Evolutionary conservation across 1,284 basidiomycete genomes (phyloP), one percentile per base, ranked within the genome.

Genomic region (Phellopilus nigrolimitatus): DNA sequence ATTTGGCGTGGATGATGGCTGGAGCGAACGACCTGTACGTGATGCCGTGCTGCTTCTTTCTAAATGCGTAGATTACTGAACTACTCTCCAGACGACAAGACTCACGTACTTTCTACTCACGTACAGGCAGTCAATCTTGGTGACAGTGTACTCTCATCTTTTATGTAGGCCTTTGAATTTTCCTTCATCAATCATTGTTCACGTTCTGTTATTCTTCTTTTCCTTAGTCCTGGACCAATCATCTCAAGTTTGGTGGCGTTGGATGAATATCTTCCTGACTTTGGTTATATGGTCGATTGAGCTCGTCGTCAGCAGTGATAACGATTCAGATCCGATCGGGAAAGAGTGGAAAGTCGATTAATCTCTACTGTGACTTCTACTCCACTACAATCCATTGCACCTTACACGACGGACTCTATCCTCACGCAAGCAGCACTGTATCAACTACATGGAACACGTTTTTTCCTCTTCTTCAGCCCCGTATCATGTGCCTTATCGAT

Each of bases 221-320:
- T 19, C 54, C 22, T 17, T 51, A 90, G 88, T 89, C 41, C 68
- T 90, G 51, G 84, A 89, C 61, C 83, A 88, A 60, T 84, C 88
- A n/a, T 88, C 87, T 6, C 88, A 91, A 63, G 79, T 90, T 46
- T 91, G 88, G 88, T 91, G 88, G 85, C 76, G 88, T 59, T 91
- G 88, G 88, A 84, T 85, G 71, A 88, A 88, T 62, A 83, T 91
- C 28, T 88, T 90, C 69, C 84, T 91, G 64, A 91, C 88, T 3
- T 72, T 91, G 36, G 71, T 82, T 19, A 76, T 90, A 31, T 91
- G 88, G 88, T 80, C 83, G 12, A 71, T 91, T 28, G 88, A 91
- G 65, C 74, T 91, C 38, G 66, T 88, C 30, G 86, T 91, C 50
- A 83, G 83, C 64, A 76, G 74, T n/a, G 86, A 87, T 55, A 86